Percentiles rank a stretch among this genome's conserved stretches.
These are phyloP conservation scores for Jacaranda mimosifolia DNA, from an alignment of 257 asterid species.

Conservation along the genomic window DNA sequence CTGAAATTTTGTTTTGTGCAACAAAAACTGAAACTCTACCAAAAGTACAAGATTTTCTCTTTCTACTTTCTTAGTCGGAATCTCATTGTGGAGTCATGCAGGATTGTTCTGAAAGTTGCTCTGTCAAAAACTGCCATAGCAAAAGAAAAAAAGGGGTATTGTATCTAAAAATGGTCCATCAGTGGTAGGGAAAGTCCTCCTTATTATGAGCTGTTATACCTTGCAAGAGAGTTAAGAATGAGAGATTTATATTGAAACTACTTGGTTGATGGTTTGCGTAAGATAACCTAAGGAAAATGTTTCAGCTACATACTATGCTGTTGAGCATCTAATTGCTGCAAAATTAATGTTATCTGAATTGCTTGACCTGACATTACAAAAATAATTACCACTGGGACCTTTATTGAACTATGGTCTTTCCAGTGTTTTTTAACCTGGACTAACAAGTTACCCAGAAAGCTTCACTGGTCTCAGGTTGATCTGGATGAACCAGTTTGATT, in stretches of 20 bases:
- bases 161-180: neutral
- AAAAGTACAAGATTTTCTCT: neutral
- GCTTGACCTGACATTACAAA: neutral
- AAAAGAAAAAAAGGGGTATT: neutral
- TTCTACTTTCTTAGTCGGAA: neutral
- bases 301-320: neutral
- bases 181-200: neutral
- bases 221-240: neutral
- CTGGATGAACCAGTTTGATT: constrained; percentile 1
- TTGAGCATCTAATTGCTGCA: neutral
- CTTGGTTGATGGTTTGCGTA: neutral
- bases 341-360: neutral
- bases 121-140: neutral
- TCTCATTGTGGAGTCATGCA: too few relatives aligned
- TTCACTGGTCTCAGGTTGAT: neutral
- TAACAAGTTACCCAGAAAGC: constrained; percentile 2
- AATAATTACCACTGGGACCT: neutral
- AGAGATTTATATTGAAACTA: neutral
- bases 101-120: neutral
- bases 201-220: neutral
- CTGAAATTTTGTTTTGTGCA: neutral
- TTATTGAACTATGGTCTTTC: neutral
- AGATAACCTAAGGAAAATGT: neutral
- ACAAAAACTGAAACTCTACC: neutral
- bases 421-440: neutral